Base-by-base conservation (phyloP, 306 rosid genomes). In the Dalbergia cultrata region DNA sequence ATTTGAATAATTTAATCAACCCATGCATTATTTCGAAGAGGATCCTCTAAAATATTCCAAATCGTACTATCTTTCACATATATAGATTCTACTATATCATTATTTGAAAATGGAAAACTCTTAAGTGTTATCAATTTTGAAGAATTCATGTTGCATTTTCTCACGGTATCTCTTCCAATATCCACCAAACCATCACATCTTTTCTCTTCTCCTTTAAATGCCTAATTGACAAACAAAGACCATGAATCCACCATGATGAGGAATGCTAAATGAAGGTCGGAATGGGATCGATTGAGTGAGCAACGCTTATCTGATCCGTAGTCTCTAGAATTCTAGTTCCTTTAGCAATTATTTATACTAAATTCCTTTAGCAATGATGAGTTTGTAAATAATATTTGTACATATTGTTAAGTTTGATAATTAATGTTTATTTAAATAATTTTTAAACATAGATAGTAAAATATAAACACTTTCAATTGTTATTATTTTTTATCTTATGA, bases 61-160 rank as follows among this genome's bases (percentile, higher is more conserved):
- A 47, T 47, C 3, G 0, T 11, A 10, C 13, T 47, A 47, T 84
- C 86, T 19, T 57, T 75, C 5, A 81, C 58, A 45, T 0, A 34
- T 68, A 31, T 39, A 81, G 72, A 81, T n/a, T 50, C 72, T 0
- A 2, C 10, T 47, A 14, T 17, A 2, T 67, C 17, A 16, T 8
- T 7, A 44, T 75, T 67, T 10, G 17, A 58, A 16, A 56, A 81
- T 1, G 67, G 22, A 59, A 13, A 49, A 59, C 85, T 34, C 0
- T 76, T 87, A 6, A 82, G 8, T 41, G 87, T 87, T 35, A 83
- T 84, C 77, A 82, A 26, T 0, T 81, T 85, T 54, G 85, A 68
- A 3, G 85, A 87, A 72, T 82, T 71, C 33, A 86, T 85, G 5
- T 8, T 4, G 16, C 90, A 84, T 47, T 82, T 87, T 39, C 35